These are phyloP conservation scores for Prunus mira DNA, from an alignment of 306 rosid genomes.

Conservation along the genomic window DNA sequence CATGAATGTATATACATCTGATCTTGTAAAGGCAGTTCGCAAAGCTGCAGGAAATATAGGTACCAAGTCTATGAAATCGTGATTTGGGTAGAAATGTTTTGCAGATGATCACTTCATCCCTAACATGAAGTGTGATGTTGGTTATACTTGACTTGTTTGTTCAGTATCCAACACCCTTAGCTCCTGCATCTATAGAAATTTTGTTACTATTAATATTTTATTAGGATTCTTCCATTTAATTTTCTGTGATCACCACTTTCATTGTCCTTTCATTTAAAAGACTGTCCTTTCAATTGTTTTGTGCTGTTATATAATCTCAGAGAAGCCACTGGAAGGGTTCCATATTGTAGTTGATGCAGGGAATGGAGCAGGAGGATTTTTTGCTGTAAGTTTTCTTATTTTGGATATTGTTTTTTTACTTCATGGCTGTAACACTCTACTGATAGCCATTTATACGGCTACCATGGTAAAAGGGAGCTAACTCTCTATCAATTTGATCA, in stretches of 20 bases:
- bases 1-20: constrained; percentile 80
- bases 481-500: background rate
- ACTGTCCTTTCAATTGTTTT: constrained; percentile 11
- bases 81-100: constrained; percentile 11
- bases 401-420: background rate
- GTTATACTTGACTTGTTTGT: background rate
- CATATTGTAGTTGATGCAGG: constrained; percentile 96
- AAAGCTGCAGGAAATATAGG: constrained; percentile 89
- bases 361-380: constrained; percentile 97
- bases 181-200: background rate
- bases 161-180: background rate
- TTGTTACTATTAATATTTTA: background rate
- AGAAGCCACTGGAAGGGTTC: constrained; percentile 91
- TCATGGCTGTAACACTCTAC: background rate
- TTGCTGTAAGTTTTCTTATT: constrained; percentile 52
- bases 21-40: constrained; percentile 82
- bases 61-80: constrained; percentile 32
- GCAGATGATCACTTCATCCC: constrained; percentile 12
- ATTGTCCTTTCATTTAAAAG: background rate
- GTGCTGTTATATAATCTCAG: constrained; percentile 37
- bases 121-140: constrained; percentile 13
- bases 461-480: background rate
- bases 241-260: background rate
- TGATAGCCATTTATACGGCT: background rate
- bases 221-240: constrained; percentile 1